Evolutionary conservation across 2,329 filamentous ascomycete species (phyloP), one percentile per base, ranked within the genome.

Genomic region (Botrytis paeoniae): DNA sequence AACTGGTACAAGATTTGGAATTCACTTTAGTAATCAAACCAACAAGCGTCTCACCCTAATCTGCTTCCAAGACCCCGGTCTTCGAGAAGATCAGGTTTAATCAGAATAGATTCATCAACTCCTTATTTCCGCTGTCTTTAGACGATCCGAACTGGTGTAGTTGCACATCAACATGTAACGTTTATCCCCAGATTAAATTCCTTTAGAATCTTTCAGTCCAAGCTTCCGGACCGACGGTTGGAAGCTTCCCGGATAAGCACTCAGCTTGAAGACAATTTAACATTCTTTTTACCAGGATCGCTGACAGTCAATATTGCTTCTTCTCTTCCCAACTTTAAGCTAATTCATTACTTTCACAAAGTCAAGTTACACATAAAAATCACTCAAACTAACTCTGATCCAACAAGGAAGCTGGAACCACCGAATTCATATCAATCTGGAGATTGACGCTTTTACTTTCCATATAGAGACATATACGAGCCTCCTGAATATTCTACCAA

Each of bases 401-500:
- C 65, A 57, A 25, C 57, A 9, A 41, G 48, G 45, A 41, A 68
- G 12, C 22, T 41, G 22, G 48, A 1, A 57, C 45, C 8, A 14
- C 45, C 25, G 32, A 66, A 29, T 20, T 66, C 16, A 66, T 18
- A 57, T 41, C 35, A 41, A 39, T 8, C 8, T 22, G 25, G 25
- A 68, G 32, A 32, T 68, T 68, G 20, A 18, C 16, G 64, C 48
- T 68, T 57, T 48, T 41, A 41, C 25, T 57, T 68, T 41, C 65
- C 65, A 57, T 41, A 57, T 35, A 57, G 48, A 68, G 65, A 57
- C 48, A 57, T 22, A 57, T 68, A 68, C 65, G 65, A 68, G 35
- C 18, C 48, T 32, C 35, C 25, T 68, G 32, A 41, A 41, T 22
- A 41, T 22, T 41, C 20, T 6, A 68, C 35, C 9, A 57, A 57